These are phyloP conservation scores for Venturia pyrina DNA, from an alignment of 2,329 filamentous ascomycete species.

Conservation along the genomic window DNA sequence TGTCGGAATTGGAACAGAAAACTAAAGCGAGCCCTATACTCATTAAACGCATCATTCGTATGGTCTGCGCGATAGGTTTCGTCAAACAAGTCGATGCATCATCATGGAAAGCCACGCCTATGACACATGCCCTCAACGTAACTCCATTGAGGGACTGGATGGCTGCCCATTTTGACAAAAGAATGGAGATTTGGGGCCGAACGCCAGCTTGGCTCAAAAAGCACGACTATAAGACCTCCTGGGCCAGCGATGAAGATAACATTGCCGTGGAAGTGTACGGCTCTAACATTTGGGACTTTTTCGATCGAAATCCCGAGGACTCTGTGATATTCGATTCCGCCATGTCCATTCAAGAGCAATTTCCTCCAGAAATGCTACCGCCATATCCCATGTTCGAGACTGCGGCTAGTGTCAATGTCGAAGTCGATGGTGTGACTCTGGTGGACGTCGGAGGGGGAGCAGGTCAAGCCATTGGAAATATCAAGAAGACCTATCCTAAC, in stretches of 20 bases:
- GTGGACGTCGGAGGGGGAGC: slow-evolving; percentile 11
- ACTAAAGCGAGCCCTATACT: not conserved
- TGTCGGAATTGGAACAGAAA: not conserved
- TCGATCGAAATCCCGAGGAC: not conserved
- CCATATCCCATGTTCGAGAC: not conserved
- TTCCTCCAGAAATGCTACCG: slow-evolving; percentile 6
- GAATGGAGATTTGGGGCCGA: slow-evolving; percentile 8
- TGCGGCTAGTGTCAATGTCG: not conserved
- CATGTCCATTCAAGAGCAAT: slow-evolving; percentile 7
- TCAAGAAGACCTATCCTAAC: slow-evolving; percentile 11
- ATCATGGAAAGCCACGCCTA: not conserved
- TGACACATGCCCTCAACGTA: not conserved
- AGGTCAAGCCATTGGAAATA: slow-evolving; percentile 9
- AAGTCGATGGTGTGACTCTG: not conserved
- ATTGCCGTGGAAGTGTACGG: not conserved
- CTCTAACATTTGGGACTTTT: not conserved
- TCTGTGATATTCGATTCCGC: not conserved
- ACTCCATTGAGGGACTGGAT: slow-evolving; percentile 1
- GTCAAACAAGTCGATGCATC: not conserved
- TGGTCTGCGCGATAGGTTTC: slow-evolving; percentile 1
- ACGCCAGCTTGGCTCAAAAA: slow-evolving; percentile 6
- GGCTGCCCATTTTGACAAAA: not conserved
- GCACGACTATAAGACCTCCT: slow-evolving; percentile 1
- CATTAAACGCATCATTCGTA: slow-evolving; percentile 9
- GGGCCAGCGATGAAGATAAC: slow-evolving; percentile 9